Base-by-base conservation (phyloP, 441 rosid genomes). In the Arabidopsis hybrid region DNA sequence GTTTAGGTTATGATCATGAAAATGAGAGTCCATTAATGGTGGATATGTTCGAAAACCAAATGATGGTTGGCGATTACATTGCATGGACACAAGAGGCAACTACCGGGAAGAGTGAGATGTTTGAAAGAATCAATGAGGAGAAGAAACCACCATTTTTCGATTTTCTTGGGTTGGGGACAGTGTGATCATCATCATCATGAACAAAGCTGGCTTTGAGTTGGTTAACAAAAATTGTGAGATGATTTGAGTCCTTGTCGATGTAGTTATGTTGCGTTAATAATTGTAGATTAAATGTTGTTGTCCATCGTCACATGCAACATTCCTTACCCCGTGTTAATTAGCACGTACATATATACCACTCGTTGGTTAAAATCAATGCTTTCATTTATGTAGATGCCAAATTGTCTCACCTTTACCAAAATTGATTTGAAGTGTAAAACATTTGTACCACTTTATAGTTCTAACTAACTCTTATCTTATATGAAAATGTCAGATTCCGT, bases 141-240 rank as follows among this genome's bases (percentile, higher is more conserved):
- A 63, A 70, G 61, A 42, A 88, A 56, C 93, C 96, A 21, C 81
- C 72, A 36, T 92, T 89, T 79, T 80, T 92, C 73, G 99, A 95
- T 83, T 95, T 95, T 81, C 99, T 95, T 73, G 99, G 99, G 58
- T 87, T 95, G 55, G 99, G 98, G 83, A 87, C 91, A 71, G 84
- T 80, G 32, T 91, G 85, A 85, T 75, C 62, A 57, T 71, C 61
- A 49, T 39, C 59, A 29, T 67, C 26, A 21, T 9, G 36, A 65
- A 61, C 58, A 60, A 43, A 13, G 9, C 66, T 39, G 7, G 42
- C n/a, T 21, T 40, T 45, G 9, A 68, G 38, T 21, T 21, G 0
- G 51, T 62, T 39, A 66, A 39, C 40, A 21, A 29, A n/a, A 40
- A 17, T 34, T 60, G 7, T 9, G 58, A 67, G 57, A 52, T 75